Evolutionary conservation across 2,329 filamentous ascomycete genomes (phyloP), one percentile per base, ranked within the genome.

Genomic region (Pestalotiopsis sp.): DNA sequence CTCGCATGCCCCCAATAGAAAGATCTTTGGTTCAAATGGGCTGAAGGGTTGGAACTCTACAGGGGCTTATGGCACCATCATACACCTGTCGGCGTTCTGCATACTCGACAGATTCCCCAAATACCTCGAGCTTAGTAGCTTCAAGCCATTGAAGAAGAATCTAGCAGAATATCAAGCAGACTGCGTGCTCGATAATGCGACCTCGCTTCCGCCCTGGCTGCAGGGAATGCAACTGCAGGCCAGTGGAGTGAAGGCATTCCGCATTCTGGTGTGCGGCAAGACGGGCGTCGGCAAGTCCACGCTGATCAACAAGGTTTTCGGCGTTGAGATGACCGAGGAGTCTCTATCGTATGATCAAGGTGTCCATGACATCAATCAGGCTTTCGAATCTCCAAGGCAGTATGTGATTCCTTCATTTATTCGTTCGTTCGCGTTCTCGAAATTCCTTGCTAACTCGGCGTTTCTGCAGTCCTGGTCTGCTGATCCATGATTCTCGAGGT

Each of bases 201-300:
- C 39, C 39, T 49, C 49, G 20, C 39, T 65, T 4, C 62, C 62
- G 25, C 62, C 62, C 1, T 65, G 62, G 62, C 38, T 65, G 7
- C 39, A 65, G 20, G 62, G 49, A 9, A 65, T 57, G 62, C 39
- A 65, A n/a, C 31, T 65, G 12, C 62, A 65, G 38, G 62, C 62
- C 5, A 65, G 62, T 13, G 62, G 62, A 7, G 62, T 65, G 7
- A 65, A 65, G 31, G 65, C 61, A 23, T 65, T 65, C 39, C 38
- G 75, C 9, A 74, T 77, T 17, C 70, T 77, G 4, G 74, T 77
- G 0, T 76, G 75, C 41, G 75, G 75, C 27, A 73, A 73, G 31
- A 74, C 75, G 13, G 73, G 75, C 1, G 75, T 76, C 11, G 74
- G 75, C 3, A 77, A 77, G 60, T 76, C 74, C 2, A 76, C 75